phyloP scores from a whole-genome alignment of 139 green algal species.

The Pseudopediastrum boryanum region DNA sequence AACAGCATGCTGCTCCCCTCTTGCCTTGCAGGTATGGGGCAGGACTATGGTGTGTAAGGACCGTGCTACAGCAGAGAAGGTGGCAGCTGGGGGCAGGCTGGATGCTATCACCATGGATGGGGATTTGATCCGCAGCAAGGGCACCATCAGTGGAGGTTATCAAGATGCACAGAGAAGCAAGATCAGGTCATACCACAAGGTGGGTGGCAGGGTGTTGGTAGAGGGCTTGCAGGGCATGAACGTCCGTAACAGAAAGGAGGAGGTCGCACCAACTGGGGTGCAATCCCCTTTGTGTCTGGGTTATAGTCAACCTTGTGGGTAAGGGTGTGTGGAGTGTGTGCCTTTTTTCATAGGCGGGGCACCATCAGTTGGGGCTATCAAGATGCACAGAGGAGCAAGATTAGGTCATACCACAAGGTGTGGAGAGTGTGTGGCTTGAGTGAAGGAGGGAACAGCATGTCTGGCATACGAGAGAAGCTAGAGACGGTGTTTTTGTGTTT shows the following conservation, averaged over 20 bases:
- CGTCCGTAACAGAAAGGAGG: too few relatives aligned
- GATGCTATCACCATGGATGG: slow-evolving; percentile 51
- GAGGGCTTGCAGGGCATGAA: too few relatives aligned
- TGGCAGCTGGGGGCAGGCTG: slow-evolving; percentile 31
- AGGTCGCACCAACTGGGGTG: too few relatives aligned
- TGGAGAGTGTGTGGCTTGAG: too few relatives aligned
- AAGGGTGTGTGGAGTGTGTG: too few relatives aligned
- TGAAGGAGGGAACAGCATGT: too few relatives aligned
- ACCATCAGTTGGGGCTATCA: slow-evolving; percentile 27
- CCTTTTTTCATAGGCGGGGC: slow-evolving; percentile 30
- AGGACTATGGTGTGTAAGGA: slow-evolving; percentile 47
- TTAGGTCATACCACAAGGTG: slow-evolving; percentile 31
- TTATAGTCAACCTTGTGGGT: too few relatives aligned
- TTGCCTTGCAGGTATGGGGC: slow-evolving; percentile 40
- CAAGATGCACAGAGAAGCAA: slow-evolving; percentile 16
- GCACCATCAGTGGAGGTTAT: slow-evolving; percentile 31
- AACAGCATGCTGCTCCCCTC: too few relatives aligned
- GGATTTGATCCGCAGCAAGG: slow-evolving; percentile 33
- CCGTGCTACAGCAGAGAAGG: slow-evolving; percentile 19
- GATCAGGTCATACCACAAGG: slow-evolving; percentile 33
- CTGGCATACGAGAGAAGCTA: too few relatives aligned
- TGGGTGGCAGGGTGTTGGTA: too few relatives aligned
- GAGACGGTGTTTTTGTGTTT: too few relatives aligned
- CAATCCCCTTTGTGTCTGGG: too few relatives aligned
- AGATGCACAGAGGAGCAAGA: slow-evolving; percentile 21